Evolutionary conservation across 1,139 yeast species (phyloP), one percentile per base, ranked within the genome.

Genomic region (Yamadazyma aaseri): DNA sequence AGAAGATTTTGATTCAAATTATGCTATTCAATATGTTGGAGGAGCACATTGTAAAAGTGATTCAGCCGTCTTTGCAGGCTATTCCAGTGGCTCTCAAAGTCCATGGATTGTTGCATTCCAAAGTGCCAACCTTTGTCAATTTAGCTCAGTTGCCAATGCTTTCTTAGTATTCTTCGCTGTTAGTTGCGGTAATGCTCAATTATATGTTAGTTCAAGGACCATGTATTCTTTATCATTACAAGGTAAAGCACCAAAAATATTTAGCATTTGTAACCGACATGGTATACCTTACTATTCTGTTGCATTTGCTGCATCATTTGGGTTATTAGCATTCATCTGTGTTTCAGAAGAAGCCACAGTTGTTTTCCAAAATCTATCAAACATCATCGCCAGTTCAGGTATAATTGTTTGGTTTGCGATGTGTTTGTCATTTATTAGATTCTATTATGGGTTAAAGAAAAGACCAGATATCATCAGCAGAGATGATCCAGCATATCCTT

Each of bases 41-140:
- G 73, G 73, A 0, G 51, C 46, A 15, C 58, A 65, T 39, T 70
- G 76, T 46, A 43, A 51, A 2, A 48, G 58, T 25, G 51, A 52
- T n/a, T 45, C 65, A 1, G 42, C 60, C 1, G 51, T 60, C 3
- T 69, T 63, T 57, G 76, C 71, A 1, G 81, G 80, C 0, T 68
- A 60, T 41, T 67, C 76, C 4, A 77, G 73, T 49, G 86, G 84
- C 6, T 75, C 76, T 37, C 85, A 79, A 53, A 76, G 82, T 40
- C 90, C 95, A 0, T 86, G 92, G 89, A 74, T 84, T 14, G 79
- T 86, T 25, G 94, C 95, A 0, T 58, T 86, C 21, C 89, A 82
- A 51, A 71, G 79, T 38, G 81, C 81, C 0, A 84, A 86, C 1
- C 56, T 75, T 17, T 85, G 95, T 51, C 53, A 70, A 2, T 69